These are phyloP conservation scores for Starmerella stigmatis DNA, from an alignment of 805 yeast species.

Conservation along the genomic window DNA sequence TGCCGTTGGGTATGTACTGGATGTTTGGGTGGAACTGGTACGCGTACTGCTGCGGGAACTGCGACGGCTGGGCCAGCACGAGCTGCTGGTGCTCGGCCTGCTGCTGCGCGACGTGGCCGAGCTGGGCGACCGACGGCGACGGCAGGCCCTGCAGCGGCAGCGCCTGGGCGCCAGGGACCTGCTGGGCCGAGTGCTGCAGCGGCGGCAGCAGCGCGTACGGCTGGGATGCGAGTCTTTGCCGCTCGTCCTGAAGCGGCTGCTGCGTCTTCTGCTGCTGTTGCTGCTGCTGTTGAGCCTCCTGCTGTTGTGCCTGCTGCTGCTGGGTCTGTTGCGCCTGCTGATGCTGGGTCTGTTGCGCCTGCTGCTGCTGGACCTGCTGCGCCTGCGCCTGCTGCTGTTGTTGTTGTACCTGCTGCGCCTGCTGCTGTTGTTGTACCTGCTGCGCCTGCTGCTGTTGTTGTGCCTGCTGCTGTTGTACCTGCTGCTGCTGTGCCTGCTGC, in stretches of 20 bases:
- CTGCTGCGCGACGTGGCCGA: conserved; percentile 2
- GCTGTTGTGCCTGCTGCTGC: conserved; percentile 6
- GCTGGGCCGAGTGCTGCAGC: conserved; percentile 5
- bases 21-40: conserved; percentile 1
- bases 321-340: conserved; percentile 13
- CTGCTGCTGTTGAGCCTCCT: conserved; percentile 3
- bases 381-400: conserved; percentile 1
- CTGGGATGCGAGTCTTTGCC: no score
- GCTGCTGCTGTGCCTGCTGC: conserved; percentile 2
- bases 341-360: conserved; percentile 5
- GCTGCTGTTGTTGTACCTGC: neutral
- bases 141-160: conserved; percentile 8
- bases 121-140: neutral
- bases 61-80: conserved; percentile 9
- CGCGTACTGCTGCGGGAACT: conserved; percentile 11
- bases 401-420: neutral
- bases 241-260: conserved; percentile 1
- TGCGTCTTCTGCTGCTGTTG: conserved; percentile 1
- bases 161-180: neutral
- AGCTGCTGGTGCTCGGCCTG: neutral
- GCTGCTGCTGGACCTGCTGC: conserved; percentile 3
- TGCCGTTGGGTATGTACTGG: neutral
- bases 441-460: conserved; percentile 4
- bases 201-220: no score
- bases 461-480: conserved; percentile 6